A percentile compares a stretch with the other conserved stretches of the same genome.
These are phyloP conservation scores for Podospora pseudoanserina DNA, from an alignment of 495 filamentous ascomycete species.

Conservation along the genomic window DNA sequence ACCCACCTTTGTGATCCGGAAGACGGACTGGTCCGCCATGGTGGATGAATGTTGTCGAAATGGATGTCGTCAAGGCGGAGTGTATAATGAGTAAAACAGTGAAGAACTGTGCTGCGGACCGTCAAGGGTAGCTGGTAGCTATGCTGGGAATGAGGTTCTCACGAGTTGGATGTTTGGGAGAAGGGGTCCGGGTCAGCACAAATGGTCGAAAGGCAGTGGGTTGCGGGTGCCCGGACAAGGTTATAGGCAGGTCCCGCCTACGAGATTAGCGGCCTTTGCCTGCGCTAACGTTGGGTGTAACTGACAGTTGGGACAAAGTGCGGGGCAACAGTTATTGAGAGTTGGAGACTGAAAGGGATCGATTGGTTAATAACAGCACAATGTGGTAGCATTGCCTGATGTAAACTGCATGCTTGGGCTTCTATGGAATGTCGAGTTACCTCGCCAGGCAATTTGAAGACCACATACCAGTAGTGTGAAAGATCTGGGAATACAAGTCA, in stretches of 20 bases:
- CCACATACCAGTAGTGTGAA: background rate
- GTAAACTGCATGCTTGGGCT: background rate
- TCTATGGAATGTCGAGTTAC: background rate
- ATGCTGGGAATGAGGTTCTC: background rate
- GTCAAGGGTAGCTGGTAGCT: background rate
- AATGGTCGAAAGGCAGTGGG: background rate
- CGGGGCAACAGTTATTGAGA: background rate
- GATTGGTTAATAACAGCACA: background rate
- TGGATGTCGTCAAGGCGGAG: slow-evolving; percentile 10
- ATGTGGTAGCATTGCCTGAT: background rate
- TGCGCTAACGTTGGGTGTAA: background rate
- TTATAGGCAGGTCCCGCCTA: background rate
- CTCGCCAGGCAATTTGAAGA: background rate
- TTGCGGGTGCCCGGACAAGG: background rate
- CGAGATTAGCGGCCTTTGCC: background rate
- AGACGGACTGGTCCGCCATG: slow-evolving; percentile 82
- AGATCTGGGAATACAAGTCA: background rate
- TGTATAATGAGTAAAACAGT: background rate
- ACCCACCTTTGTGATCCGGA: slow-evolving; percentile 75
- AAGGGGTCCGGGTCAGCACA: background rate
- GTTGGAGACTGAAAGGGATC: background rate
- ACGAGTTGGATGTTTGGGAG: background rate
- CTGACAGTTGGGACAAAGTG: background rate
- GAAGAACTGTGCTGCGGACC: too few relatives aligned
- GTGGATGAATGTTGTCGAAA: background rate